A percentile compares a stretch with the other conserved stretches of the same genome.
phyloP scores from a whole-genome alignment of 1,284 basidiomycete genomes.

The Tetrapyrgos nigripes region DNA sequence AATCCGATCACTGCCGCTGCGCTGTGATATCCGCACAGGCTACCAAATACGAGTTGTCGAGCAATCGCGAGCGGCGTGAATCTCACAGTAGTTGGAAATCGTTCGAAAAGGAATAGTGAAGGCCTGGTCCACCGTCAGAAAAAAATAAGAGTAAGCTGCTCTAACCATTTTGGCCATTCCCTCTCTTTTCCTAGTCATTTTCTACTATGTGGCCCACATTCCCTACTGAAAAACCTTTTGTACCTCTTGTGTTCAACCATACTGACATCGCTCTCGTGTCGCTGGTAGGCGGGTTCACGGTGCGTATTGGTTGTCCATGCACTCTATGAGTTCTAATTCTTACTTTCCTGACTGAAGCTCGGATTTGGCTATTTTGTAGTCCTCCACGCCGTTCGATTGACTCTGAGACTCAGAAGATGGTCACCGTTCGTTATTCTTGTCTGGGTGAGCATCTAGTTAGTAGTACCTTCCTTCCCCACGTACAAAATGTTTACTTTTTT shows the following conservation, averaged over 20 bases:
- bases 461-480: background rate
- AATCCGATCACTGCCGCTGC: no score
- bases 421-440: background rate
- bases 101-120: no score
- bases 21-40: no score
- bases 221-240: background rate
- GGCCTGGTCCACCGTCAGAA: no score
- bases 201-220: background rate
- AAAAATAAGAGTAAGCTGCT: no score
- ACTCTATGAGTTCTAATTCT: background rate
- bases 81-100: no score
- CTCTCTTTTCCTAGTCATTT: background rate
- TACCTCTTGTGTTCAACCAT: background rate
- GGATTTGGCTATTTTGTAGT: slow-evolving; percentile 1
- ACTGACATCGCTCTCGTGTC: background rate
- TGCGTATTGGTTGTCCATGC: background rate
- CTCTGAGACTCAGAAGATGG: background rate
- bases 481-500: background rate
- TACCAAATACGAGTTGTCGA: no score
- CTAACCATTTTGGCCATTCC: background rate
- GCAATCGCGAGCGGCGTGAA: no score
- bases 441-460: background rate
- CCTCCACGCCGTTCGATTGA: background rate
- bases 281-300: background rate
- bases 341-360: background rate